A percentile compares a stretch with the other conserved stretches of the same genome.
Conservation (phyloP, 495 filamentous ascomycete species). For the Friedmanniomyces endolithicus region DNA sequence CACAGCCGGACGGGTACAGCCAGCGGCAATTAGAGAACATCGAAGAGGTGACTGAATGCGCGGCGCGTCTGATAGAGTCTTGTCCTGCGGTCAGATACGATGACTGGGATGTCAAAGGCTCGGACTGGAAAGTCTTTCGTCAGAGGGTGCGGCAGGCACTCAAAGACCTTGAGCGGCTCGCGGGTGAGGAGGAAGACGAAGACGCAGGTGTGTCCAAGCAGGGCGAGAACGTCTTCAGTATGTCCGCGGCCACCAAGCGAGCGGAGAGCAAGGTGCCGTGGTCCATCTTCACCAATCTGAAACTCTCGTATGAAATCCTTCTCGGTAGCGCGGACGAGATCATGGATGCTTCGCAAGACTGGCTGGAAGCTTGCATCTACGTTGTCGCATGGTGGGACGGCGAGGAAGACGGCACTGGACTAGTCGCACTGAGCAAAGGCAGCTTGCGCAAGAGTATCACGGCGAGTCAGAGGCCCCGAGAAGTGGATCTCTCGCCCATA, state of each 20-base stretch:
- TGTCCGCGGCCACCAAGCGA: conserved; percentile 53
- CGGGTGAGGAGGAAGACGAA: conserved; percentile 41
- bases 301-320: conserved; percentile 60
- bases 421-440: not conserved
- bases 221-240: conserved; percentile 44
- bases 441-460: conserved; percentile 5
- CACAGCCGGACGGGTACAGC: conserved; percentile 49
- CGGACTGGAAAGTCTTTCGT: conserved; percentile 69
- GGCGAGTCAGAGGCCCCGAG: conserved; percentile 14
- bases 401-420: conserved; percentile 38
- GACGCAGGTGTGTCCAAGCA: conserved; percentile 19
- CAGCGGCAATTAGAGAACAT: conserved; percentile 62
- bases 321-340: conserved; percentile 60
- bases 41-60: conserved; percentile 51
- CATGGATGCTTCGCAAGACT: conserved; percentile 58
- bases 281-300: conserved; percentile 70
- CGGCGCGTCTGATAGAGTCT: conserved; percentile 49
- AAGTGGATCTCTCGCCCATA: conserved; percentile 36
- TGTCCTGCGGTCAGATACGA: conserved; percentile 52
- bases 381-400: conserved; percentile 85
- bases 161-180: conserved; percentile 56
- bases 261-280: conserved; percentile 76
- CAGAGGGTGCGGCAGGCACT: conserved; percentile 52
- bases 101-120: conserved; percentile 64
- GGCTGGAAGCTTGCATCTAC: conserved; percentile 72